Evolutionary conservation across 2,329 filamentous ascomycete genomes (phyloP).

Genomic region (Fusarium solani-melongenae): DNA sequence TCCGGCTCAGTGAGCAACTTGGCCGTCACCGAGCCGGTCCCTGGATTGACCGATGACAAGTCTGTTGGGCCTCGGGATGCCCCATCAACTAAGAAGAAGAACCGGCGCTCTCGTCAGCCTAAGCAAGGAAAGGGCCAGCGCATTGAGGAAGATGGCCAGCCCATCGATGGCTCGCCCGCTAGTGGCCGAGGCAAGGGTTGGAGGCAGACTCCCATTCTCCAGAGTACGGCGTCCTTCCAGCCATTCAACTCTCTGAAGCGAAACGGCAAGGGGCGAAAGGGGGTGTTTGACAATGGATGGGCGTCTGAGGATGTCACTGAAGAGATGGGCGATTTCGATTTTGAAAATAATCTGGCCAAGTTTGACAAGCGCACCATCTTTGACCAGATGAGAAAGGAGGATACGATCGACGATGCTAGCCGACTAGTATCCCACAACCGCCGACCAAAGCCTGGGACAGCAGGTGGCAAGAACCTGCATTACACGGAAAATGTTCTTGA

Average conservation of each 20-base stretch:
- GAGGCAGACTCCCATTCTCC: conserved; percentile 69
- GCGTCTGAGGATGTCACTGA: conserved; percentile 96
- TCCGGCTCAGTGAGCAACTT: conserved; percentile 44
- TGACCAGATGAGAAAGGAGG: conserved; percentile 89
- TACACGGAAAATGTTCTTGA: conserved; percentile 93
- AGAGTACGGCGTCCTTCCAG: conserved; percentile 71
- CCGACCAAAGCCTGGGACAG: conserved; percentile 73
- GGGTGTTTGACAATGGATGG: conserved; percentile 79
- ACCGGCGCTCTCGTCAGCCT: conserved; percentile 45
- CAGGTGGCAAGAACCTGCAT: conserved; percentile 89
- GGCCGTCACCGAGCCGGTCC: conserved; percentile 28
- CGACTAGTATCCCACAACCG: conserved; percentile 93
- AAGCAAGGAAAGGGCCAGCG: conserved; percentile 47
- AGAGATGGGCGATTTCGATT: conserved; percentile 95
- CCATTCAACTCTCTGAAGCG: conserved; percentile 71
- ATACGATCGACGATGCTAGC: conserved; percentile 88
- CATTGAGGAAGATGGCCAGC: conserved; percentile 41
- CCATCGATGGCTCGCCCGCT: conserved; percentile 38
- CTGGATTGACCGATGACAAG: conserved; percentile 32
- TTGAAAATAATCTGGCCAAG: conserved; percentile 87
- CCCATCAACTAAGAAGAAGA: conserved; percentile 47
- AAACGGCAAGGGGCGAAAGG: conserved; percentile 59
- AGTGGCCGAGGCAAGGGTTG: conserved; percentile 64
- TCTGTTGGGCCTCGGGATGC: conserved; percentile 33
- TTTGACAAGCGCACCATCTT: conserved; percentile 96